phyloP scores from a whole-genome alignment of 2,329 filamentous ascomycete species.

The Xylaria multiplex region DNA sequence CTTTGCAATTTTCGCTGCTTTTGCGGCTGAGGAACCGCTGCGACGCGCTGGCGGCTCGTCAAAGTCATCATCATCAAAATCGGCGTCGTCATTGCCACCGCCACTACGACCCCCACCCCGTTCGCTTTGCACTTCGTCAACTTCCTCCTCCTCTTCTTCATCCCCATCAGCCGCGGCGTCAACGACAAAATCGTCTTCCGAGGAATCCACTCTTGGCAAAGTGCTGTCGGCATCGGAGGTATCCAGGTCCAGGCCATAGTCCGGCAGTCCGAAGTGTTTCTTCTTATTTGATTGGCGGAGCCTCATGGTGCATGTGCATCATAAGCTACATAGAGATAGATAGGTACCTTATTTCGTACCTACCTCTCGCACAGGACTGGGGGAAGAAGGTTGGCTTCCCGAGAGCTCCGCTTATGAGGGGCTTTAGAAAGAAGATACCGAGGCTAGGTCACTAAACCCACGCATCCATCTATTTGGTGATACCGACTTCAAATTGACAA shows the following conservation, averaged over 20 bases:
- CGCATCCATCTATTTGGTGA: conserved; percentile 1
- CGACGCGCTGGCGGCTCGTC: background rate
- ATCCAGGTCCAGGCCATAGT: conserved; percentile 36
- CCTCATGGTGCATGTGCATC: conserved; percentile 42
- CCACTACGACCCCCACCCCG: conserved; percentile 4
- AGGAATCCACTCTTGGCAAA: conserved; percentile 37
- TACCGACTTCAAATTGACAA: background rate
- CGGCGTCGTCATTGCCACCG: conserved; percentile 10
- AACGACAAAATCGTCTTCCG: conserved; percentile 46
- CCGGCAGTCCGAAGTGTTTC: conserved; percentile 43
- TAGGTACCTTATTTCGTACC: conserved; percentile 18
- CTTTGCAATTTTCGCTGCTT: conserved; percentile 8
- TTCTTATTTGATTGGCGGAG: conserved; percentile 47
- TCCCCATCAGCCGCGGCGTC: conserved; percentile 29
- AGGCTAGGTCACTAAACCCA: conserved; percentile 12
- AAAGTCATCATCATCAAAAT: conserved; percentile 1
- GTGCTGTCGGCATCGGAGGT: conserved; percentile 43
- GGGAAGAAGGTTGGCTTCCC: conserved; percentile 19
- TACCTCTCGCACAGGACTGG: conserved; percentile 17
- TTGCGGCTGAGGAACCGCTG: conserved; percentile 11
- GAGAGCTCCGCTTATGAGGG: conserved; percentile 34
- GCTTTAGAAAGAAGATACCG: conserved; percentile 2
- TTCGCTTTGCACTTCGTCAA: conserved; percentile 22
- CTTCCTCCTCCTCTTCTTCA: conserved; percentile 28
- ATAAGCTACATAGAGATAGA: conserved; percentile 13